Percentiles rank a stretch among this genome's conserved stretches.
phyloP scores from a whole-genome alignment of 495 filamentous ascomycete genomes.

The Lasiosphaeria miniovina region DNA sequence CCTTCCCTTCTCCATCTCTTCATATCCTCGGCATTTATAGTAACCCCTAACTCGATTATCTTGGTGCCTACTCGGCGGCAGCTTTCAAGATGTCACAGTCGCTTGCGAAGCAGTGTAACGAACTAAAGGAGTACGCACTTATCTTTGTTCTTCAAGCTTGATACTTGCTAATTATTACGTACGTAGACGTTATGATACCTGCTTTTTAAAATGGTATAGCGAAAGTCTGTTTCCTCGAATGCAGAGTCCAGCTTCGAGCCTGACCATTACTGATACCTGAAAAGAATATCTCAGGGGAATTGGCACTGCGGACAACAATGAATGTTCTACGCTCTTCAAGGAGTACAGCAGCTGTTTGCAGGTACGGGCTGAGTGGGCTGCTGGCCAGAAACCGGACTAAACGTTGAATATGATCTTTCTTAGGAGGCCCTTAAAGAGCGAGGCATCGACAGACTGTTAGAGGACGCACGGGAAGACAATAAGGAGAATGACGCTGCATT shows the following conservation, averaged over 20 bases:
- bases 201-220: constrained; percentile 95
- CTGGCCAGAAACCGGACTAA: background rate
- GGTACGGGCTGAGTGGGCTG: constrained; percentile 44
- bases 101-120: constrained; percentile 70
- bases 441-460: constrained; percentile 82
- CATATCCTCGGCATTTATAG: too few relatives aligned
- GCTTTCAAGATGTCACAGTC: constrained; percentile 51
- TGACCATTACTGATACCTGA: constrained; percentile 13
- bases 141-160: background rate
- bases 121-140: constrained; percentile 73
- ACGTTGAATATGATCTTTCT: background rate
- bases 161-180: constrained; percentile 9
- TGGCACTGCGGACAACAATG: constrained; percentile 64
- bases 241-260: background rate
- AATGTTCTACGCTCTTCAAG: constrained; percentile 79
- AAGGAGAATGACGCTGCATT: constrained; percentile 75
- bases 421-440: constrained; percentile 78
- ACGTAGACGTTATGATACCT: constrained; percentile 80
- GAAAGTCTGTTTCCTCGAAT: constrained; percentile 62
- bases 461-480: constrained; percentile 77
- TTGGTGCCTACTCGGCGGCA: background rate
- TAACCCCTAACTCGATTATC: too few relatives aligned
- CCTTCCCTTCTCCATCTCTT: too few relatives aligned
- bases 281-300: constrained; percentile 82
- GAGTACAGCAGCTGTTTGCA: constrained; percentile 79